A percentile compares a stretch with the other conserved stretches of the same genome.
phyloP scores from a whole-genome alignment of 257 asterid species.

The Anisodus acutangulus region DNA sequence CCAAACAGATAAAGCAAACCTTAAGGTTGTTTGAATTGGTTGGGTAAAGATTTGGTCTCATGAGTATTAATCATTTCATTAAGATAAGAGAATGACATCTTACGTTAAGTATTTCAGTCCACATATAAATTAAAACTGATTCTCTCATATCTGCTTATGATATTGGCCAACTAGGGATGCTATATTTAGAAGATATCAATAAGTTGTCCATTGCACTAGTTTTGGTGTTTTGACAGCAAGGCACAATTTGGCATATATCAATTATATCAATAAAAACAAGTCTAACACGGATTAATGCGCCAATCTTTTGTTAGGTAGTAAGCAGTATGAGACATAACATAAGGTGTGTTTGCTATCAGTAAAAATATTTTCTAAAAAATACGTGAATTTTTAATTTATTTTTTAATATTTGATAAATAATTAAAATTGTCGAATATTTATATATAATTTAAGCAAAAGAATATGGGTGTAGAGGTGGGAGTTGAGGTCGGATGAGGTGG shows the following conservation, averaged over 20 bases:
- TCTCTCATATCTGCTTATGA: constrained; percentile 25
- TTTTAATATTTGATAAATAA: too few relatives aligned
- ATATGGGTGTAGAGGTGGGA: too few relatives aligned
- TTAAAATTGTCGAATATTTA: too few relatives aligned
- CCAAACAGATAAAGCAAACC: neutral
- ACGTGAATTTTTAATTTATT: too few relatives aligned
- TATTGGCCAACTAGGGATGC: constrained; percentile 11
- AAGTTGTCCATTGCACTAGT: neutral
- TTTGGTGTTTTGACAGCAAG: neutral
- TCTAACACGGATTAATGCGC: neutral
- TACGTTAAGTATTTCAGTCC: constrained; percentile 24
- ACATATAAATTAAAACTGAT: neutral
- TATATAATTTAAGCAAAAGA: too few relatives aligned
- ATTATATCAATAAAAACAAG: neutral
- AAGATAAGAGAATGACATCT: constrained; percentile 24
- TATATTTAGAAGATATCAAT: neutral
- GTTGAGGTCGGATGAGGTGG: too few relatives aligned
- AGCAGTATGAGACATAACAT: too few relatives aligned
- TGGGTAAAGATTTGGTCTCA: neutral
- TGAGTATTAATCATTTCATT: constrained; percentile 19
- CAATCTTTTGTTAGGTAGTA: neutral
- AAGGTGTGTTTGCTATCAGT: too few relatives aligned
- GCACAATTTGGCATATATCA: constrained; percentile 23
- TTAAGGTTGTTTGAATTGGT: constrained; percentile 20
- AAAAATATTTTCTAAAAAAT: too few relatives aligned